Percentiles rank a stretch among this genome's conserved stretches.
Evolutionary conservation across 768 basidiomycete species (phyloP).

Genomic region (Chalciporus chontae): DNA sequence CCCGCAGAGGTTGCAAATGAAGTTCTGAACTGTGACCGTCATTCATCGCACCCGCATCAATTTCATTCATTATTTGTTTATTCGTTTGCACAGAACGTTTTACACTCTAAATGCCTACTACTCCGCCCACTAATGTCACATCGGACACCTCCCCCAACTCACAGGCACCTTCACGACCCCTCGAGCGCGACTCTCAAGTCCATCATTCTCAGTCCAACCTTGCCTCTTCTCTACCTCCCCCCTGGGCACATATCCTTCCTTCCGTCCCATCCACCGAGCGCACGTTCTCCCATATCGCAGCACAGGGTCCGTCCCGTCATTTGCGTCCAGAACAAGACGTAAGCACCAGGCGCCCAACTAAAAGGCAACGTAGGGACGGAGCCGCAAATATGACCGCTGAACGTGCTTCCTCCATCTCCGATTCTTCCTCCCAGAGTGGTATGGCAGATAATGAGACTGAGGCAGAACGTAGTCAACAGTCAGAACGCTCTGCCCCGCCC

Average conservation of each 20-base stretch:
- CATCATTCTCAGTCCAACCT: neutral
- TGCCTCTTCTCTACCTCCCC: neutral
- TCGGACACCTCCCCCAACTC: conserved; percentile 11
- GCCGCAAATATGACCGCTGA: conserved; percentile 21
- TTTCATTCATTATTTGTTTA: conserved; percentile 27
- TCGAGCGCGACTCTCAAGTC: conserved; percentile 15
- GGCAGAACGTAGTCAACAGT: conserved; percentile 39
- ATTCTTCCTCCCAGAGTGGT: conserved; percentile 50
- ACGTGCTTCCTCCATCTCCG: conserved; percentile 28
- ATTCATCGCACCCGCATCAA: neutral
- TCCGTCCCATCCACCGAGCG: conserved; percentile 9
- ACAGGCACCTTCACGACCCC: conserved; percentile 17
- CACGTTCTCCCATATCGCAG: conserved; percentile 11
- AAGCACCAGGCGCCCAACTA: conserved; percentile 16
- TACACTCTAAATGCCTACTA: conserved; percentile 21
- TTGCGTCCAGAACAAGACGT: conserved; percentile 19
- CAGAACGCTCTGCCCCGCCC: conserved; percentile 34
- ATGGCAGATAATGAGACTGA: conserved; percentile 61
- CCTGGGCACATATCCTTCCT: neutral
- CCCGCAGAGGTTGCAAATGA: conserved; percentile 9
- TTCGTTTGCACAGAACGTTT: conserved; percentile 15
- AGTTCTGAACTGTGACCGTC: conserved; percentile 14
- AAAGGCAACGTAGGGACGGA: conserved; percentile 15
- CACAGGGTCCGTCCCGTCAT: conserved; percentile 14
- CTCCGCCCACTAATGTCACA: conserved; percentile 24